phyloP scores from a whole-genome alignment of 495 filamentous ascomycete species.

The Trichoderma erinaceum region DNA sequence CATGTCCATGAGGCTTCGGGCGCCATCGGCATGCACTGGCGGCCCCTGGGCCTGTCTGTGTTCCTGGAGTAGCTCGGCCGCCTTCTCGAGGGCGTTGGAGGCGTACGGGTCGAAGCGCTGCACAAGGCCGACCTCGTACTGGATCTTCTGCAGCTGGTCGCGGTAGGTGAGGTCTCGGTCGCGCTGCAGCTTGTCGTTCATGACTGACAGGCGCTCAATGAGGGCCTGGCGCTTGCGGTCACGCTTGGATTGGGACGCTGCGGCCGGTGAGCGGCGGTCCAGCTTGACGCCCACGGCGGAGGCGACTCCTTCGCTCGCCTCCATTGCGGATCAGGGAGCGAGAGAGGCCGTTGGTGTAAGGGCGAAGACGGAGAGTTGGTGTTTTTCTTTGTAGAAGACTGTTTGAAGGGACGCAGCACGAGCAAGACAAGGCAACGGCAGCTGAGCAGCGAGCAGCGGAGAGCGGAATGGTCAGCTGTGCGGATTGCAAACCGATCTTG shows the following conservation, averaged over 20 bases:
- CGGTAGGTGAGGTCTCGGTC: slow-evolving; percentile 81
- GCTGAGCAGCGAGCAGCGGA: neutral
- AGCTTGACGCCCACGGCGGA: slow-evolving; percentile 19
- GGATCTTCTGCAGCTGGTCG: slow-evolving; percentile 79
- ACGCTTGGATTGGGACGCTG: slow-evolving; percentile 62
- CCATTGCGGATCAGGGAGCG: slow-evolving; percentile 24
- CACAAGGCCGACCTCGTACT: slow-evolving; percentile 84
- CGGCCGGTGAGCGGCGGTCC: slow-evolving; percentile 19
- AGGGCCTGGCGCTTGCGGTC: slow-evolving; percentile 81
- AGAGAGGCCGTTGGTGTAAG: neutral
- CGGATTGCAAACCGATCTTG: neutral
- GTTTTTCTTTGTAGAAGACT: neutral
- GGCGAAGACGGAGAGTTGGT: neutral
- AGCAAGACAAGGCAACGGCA: neutral
- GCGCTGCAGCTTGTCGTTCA: slow-evolving; percentile 68
- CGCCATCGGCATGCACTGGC: slow-evolving; percentile 38
- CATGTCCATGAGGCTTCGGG: slow-evolving; percentile 49
- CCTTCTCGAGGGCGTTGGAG: slow-evolving; percentile 64
- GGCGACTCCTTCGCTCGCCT: slow-evolving; percentile 25
- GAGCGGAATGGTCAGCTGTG: neutral
- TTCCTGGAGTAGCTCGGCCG: slow-evolving; percentile 52
- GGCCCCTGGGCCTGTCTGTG: slow-evolving; percentile 56
- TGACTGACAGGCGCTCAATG: slow-evolving; percentile 63
- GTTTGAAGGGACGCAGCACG: neutral
- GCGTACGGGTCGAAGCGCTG: slow-evolving; percentile 73